These are phyloP conservation scores for Claviceps capensis DNA, from an alignment of 2,329 filamentous ascomycete species.

Conservation along the genomic window DNA sequence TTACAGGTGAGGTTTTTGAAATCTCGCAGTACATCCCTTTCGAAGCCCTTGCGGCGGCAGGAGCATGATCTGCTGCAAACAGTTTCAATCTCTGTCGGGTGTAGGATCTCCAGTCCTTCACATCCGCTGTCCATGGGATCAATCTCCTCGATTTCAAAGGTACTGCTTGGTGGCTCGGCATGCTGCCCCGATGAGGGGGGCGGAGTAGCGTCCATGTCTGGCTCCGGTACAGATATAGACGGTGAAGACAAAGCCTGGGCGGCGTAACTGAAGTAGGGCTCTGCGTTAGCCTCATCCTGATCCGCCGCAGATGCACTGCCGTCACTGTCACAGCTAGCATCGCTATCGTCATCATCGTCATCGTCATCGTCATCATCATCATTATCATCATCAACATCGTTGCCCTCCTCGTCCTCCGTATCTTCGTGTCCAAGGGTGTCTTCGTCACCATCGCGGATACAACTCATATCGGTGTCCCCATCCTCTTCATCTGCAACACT, in stretches of 20 bases:
- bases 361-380: background rate
- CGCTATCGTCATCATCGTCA: background rate
- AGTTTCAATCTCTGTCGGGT: slow-evolving; percentile 33
- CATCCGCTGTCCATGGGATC: slow-evolving; percentile 31
- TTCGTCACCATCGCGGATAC: background rate
- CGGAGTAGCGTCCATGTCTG: slow-evolving; percentile 2
- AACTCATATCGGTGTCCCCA: background rate
- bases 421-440: background rate
- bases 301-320: background rate
- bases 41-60: slow-evolving; percentile 24
- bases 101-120: slow-evolving; percentile 28
- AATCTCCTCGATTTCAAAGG: slow-evolving; percentile 32
- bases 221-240: background rate
- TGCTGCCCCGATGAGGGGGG: slow-evolving; percentile 1
- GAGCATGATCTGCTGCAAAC: slow-evolving; percentile 27
- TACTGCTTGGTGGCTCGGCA: slow-evolving; percentile 8
- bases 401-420: background rate
- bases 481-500: background rate
- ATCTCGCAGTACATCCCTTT: slow-evolving; percentile 29
- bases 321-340: background rate
- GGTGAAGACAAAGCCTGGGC: background rate
- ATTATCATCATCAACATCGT: background rate
- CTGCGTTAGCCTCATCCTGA: background rate
- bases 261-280: background rate
- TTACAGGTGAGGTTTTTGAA: slow-evolving; percentile 33